phyloP scores from a whole-genome alignment of 2,329 filamentous ascomycete genomes.

The Aspergillus flavus region DNA sequence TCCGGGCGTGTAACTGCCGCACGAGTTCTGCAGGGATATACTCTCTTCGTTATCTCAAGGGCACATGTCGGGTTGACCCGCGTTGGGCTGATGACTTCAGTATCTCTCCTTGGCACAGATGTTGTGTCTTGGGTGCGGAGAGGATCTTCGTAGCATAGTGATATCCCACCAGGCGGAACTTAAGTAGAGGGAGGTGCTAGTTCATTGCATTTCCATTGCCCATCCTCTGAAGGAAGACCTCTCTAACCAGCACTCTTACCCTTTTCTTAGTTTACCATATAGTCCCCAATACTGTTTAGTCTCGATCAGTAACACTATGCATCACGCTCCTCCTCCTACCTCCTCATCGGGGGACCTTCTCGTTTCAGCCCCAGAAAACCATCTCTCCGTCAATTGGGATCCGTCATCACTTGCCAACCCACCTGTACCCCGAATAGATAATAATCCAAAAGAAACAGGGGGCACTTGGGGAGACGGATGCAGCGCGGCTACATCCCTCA shows the following conservation, averaged over 20 bases:
- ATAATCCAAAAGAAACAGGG: slow-evolving; percentile 21
- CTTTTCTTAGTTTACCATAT: background rate
- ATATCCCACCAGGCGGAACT: background rate
- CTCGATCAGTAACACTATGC: slow-evolving; percentile 13
- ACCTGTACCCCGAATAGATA: slow-evolving; percentile 3
- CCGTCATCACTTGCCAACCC: slow-evolving; percentile 8
- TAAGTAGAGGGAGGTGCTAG: slow-evolving; percentile 1
- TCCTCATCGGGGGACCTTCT: slow-evolving; percentile 12
- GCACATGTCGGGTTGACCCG: slow-evolving; percentile 12
- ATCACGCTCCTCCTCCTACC: slow-evolving; percentile 5
- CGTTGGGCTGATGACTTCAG: slow-evolving; percentile 16
- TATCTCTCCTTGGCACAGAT: slow-evolving; percentile 17
- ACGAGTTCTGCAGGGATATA: slow-evolving; percentile 11
- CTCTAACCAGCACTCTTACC: background rate
- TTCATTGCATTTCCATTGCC: background rate
- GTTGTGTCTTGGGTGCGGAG: slow-evolving; percentile 11
- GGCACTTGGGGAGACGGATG: slow-evolving; percentile 26
- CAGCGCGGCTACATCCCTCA: slow-evolving; percentile 28
- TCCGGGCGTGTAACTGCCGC: slow-evolving; percentile 9
- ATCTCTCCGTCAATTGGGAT: slow-evolving; percentile 18
- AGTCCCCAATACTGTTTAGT: background rate
- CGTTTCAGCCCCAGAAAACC: slow-evolving; percentile 4
- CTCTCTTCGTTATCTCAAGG: background rate
- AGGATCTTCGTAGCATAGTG: slow-evolving; percentile 5
- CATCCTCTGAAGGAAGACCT: background rate